A percentile compares a stretch with the other conserved stretches of the same genome.
phyloP scores from a whole-genome alignment of 352 stramenopile genomes.

The Globisporangium uncinulatum region DNA sequence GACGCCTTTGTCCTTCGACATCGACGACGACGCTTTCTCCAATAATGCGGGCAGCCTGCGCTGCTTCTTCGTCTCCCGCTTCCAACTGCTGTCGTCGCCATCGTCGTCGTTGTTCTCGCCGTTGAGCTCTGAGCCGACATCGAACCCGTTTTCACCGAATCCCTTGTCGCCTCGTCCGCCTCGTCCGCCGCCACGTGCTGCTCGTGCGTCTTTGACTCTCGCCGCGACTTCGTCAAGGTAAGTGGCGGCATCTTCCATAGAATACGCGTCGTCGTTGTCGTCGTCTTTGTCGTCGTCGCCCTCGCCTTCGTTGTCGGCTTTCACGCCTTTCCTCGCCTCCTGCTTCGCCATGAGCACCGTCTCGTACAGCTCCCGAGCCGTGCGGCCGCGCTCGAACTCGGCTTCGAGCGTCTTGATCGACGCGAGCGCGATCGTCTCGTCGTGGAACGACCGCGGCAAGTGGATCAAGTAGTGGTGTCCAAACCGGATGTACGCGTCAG shows the following conservation, averaged over 20 bases:
- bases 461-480: slow-evolving; percentile 81
- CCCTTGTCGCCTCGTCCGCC: background rate
- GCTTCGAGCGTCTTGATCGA: slow-evolving; percentile 72
- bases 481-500: slow-evolving; percentile 69
- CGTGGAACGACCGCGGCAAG: slow-evolving; percentile 68
- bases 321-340: slow-evolving; percentile 3
- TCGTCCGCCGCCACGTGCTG: background rate
- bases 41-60: slow-evolving; percentile 18
- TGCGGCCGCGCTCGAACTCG: slow-evolving; percentile 71
- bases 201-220: background rate
- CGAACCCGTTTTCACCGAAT: background rate
- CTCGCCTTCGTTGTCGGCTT: background rate
- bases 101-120: slow-evolving; percentile 5
- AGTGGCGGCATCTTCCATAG: too few species aligned
- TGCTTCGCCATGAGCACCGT: slow-evolving; percentile 60
- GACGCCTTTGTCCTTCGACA: slow-evolving; percentile 49
- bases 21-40: slow-evolving; percentile 30
- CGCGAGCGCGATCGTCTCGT: slow-evolving; percentile 59
- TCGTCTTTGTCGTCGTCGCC: background rate
- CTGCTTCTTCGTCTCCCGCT: background rate
- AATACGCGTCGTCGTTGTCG: slow-evolving; percentile 4
- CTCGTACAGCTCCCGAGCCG: slow-evolving; percentile 66
- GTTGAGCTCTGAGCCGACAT: background rate
- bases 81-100: slow-evolving; percentile 7
- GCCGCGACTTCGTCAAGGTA: background rate